Evolutionary conservation across 495 filamentous ascomycete genomes (phyloP), one percentile per base, ranked within the genome.

Genomic region (Trichoderma reesei): DNA sequence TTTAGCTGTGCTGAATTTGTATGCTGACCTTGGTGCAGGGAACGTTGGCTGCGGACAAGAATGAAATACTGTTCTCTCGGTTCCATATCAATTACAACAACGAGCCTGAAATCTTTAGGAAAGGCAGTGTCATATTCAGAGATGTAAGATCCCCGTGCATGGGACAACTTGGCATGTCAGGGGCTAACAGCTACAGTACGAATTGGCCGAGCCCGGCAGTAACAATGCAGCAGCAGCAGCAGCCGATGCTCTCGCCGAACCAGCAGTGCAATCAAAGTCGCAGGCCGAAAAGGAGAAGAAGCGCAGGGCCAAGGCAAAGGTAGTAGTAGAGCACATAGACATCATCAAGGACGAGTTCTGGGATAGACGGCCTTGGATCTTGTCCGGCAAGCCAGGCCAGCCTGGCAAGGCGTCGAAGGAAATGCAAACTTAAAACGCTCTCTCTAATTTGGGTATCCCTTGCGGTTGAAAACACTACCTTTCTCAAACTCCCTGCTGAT

Each of bases 81-180:
- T 97, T 96, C 72, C 82, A 84, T 3, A 93, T 97, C 68, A 98
- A 98, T 71, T 98, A 98, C 77, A 98, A 98, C 75, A 91, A 96
- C 68, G 94, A 98, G 73, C 83, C 84, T 0, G 91, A 95, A 59
- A 91, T 94, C 3, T 96, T 86, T 72, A 94, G 88, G 75, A 98
- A 97, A 73, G 94, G 94, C 9, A 97, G 89, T 64, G 87, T 96
- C 1, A 70, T 96, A 8, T 94, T 90, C 70, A 84, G 94, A 65
- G 88, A 92, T 75, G 90, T 93, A 76, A 75, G 82, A 69, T 20
- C 14, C 26, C 13, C 0, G 2, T 31, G 3, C n/a, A 54, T 46
- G n/a, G 13, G 4, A 20, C 51, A 13, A 18, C 59, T 64, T 8
- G 37, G 54, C 63, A 46, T 66, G 44, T 71, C 67, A 66, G 13